Evolutionary conservation across 257 asterid species (phyloP).

Genomic region (Solanum peruvianum): DNA sequence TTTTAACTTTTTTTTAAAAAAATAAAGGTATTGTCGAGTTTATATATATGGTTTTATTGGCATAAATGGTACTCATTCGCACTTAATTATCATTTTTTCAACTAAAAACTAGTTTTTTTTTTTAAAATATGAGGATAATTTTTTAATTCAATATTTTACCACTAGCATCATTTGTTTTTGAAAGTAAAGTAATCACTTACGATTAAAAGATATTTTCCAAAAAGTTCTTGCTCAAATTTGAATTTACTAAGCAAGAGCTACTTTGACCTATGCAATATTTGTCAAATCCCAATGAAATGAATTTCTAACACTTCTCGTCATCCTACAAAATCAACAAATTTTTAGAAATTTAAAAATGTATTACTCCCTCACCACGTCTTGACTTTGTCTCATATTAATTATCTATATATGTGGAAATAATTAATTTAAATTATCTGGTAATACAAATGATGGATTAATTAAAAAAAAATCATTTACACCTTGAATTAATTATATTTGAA

Average conservation of each 20-base stretch:
- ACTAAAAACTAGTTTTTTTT: neutral
- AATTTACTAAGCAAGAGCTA: neutral
- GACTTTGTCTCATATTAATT: too few species aligned
- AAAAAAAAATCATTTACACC: neutral
- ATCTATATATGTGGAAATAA: too few species aligned
- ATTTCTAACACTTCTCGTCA: too few species aligned
- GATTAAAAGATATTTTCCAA: neutral
- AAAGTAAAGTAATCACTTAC: neutral
- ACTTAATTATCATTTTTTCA: neutral
- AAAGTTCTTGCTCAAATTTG: neutral
- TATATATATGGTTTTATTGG: neutral
- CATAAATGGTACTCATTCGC: neutral
- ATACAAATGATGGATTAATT: too few species aligned
- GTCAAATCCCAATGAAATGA: too few species aligned
- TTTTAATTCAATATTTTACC: neutral
- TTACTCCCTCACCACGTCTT: too few species aligned
- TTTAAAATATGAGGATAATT: neutral
- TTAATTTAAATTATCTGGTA: too few species aligned
- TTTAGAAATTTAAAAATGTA: too few species aligned
- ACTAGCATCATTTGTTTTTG: neutral
- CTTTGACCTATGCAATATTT: neutral
- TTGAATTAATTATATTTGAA: neutral
- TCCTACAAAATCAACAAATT: too few species aligned
- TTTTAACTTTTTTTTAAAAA: neutral
- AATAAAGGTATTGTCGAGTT: neutral